These are phyloP conservation scores for Pyrenophora seminiperda DNA, from an alignment of 2,329 filamentous ascomycete species.

Conservation along the genomic window DNA sequence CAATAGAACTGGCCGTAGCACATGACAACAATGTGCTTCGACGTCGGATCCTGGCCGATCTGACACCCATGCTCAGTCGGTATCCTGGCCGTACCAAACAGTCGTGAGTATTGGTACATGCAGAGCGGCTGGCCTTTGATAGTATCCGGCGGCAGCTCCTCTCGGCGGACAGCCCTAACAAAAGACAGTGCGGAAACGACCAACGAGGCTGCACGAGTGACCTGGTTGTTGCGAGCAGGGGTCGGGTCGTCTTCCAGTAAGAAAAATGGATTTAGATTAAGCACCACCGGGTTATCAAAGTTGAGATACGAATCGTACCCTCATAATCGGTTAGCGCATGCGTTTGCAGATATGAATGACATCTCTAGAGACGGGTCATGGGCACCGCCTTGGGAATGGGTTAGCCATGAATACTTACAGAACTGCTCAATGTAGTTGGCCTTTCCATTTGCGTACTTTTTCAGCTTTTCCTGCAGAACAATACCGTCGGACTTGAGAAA, in stretches of 20 bases:
- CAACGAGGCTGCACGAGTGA: constrained; percentile 89
- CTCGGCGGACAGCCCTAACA: constrained; percentile 87
- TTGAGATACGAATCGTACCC: constrained; percentile 99
- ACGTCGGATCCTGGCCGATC: constrained; percentile 91
- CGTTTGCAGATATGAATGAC: constrained; percentile 9
- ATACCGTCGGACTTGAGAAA: constrained; percentile 83
- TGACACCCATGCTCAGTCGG: constrained; percentile 94
- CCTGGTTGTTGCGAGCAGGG: constrained; percentile 93
- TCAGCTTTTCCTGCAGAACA: constrained; percentile 83
- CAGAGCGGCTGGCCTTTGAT: constrained; percentile 83
- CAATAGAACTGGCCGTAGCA: constrained; percentile 97
- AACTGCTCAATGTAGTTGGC: constrained; percentile 99
- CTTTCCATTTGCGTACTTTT: constrained; percentile 86
- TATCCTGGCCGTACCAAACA: constrained; percentile 93
- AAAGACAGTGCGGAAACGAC: constrained; percentile 90
- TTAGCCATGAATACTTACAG: constrained; percentile 69
- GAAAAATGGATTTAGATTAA: constrained; percentile 98
- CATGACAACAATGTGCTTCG: constrained; percentile 90
- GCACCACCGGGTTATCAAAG: constrained; percentile 94
- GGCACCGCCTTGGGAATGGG: constrained; percentile 3
- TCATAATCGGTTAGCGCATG: constrained; percentile 49
- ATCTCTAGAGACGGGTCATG: constrained; percentile 9
- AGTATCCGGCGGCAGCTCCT: constrained; percentile 89
- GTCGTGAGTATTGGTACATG: constrained; percentile 97
- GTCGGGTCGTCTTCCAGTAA: constrained; percentile 96